Evolutionary conservation across 2,329 filamentous ascomycete genomes (phyloP).

Genomic region (Alternaria ethzedia): DNA sequence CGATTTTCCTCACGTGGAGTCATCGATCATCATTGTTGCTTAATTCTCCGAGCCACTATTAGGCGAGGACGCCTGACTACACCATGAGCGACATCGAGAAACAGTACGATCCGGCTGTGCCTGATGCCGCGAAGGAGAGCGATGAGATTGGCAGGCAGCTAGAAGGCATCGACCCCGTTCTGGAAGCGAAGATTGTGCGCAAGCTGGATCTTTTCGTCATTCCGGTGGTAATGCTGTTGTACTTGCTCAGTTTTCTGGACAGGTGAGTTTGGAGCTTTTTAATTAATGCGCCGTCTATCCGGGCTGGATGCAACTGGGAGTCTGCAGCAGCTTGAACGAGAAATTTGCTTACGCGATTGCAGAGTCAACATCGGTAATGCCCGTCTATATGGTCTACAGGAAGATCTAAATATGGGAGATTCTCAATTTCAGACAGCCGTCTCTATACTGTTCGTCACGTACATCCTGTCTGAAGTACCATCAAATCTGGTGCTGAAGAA

Average conservation of each 20-base stretch:
- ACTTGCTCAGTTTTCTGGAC: conserved; percentile 78
- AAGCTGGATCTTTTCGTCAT: conserved; percentile 71
- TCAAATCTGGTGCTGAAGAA: conserved; percentile 57
- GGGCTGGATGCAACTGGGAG: too few relatives aligned
- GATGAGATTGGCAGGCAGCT: conserved; percentile 35
- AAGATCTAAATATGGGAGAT: conserved; percentile 65
- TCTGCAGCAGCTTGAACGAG: not conserved
- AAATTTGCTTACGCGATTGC: not conserved
- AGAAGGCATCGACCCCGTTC: conserved; percentile 46
- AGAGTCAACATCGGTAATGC: conserved; percentile 76
- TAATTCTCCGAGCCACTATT: not conserved
- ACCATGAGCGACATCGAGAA: conserved; percentile 41
- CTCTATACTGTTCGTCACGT: conserved; percentile 54
- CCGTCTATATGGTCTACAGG: conserved; percentile 66
- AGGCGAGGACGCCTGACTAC: not conserved
- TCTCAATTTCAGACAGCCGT: conserved; percentile 69
- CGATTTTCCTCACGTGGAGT: conserved; percentile 1
- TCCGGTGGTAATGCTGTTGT: conserved; percentile 71
- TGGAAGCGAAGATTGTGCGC: conserved; percentile 64
- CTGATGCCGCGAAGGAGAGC: conserved; percentile 23
- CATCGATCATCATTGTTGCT: conserved; percentile 1
- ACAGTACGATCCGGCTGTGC: conserved; percentile 18
- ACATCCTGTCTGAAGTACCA: conserved; percentile 54
- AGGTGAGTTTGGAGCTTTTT: conserved; percentile 54
- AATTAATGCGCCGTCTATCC: not conserved